Base-by-base conservation (phyloP, 352 stramenopile species). In the Globisporangium lucens region DNA sequence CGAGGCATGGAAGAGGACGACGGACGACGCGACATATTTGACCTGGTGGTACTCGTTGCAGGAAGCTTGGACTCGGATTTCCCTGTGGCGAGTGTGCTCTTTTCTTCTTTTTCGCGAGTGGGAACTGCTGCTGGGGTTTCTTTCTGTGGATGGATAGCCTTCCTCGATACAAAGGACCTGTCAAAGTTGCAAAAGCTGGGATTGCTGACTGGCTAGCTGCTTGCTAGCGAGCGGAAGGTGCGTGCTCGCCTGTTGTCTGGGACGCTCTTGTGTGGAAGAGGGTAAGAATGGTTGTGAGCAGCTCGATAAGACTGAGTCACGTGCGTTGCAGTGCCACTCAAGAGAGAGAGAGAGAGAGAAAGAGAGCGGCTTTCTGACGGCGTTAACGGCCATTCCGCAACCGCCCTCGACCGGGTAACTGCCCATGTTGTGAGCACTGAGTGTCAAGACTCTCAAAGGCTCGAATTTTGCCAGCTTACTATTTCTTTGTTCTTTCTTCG, bases 191-290 rank as follows among this genome's bases (percentile, higher is more conserved):
- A 10, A 43, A 43, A 15, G 36, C 36, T 43, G 36, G 36, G 41
- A n/a, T 47, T 20, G 41, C 35, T 10, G 9, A 12, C 35, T 43
- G 13, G 36, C 36, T 43, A 6, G 41, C 41, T 47, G 10, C 36
- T 15, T 43, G 36, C 4, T 15, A 10, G 9, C 2, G 41, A 9
- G 41, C 15, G 15, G 13, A 47, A 17, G 36, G 2, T 17, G 12
- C 36, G 17, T 17, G 4, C 15, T 47, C 15, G 13, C 41, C 15
- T 47, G 41, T 47, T 47, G 41, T 47, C 41, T 47, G 41, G 41
- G 49, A 56, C 49, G 49, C 49, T 56, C 49, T 56, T 56, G 49
- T 5, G n/a, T n/a, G 13, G 6, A 60, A 46, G 55, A 60, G 29
- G 29, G 55, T 41, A 27, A 60, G 15, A 33, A 15, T 24, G 27